Evolutionary conservation across 768 basidiomycete genomes (phyloP).

Genomic region (Royoungia palumana): DNA sequence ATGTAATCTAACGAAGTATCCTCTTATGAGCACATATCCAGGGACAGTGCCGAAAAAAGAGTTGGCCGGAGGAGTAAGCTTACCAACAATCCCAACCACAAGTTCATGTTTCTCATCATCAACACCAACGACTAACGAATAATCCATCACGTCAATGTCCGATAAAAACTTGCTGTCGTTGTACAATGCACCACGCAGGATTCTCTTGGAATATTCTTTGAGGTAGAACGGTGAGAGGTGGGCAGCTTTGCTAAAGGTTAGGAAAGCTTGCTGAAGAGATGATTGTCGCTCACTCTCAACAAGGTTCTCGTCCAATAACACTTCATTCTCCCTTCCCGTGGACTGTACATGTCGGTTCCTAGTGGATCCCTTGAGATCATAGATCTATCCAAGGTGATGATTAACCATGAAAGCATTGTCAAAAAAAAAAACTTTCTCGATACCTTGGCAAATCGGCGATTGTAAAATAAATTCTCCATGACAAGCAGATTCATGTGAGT

Average conservation of each 20-base stretch:
- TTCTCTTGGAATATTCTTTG: slow-evolving; percentile 94
- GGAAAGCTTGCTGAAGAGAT: neutral
- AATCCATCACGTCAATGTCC: slow-evolving; percentile 96
- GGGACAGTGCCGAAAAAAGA: neutral
- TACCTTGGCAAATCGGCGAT: slow-evolving; percentile 85
- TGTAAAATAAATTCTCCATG: slow-evolving; percentile 98
- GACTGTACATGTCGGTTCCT: slow-evolving; percentile 91
- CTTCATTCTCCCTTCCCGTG: slow-evolving; percentile 88
- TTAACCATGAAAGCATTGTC: slow-evolving; percentile 1
- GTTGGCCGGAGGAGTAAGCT: slow-evolving; percentile 29
- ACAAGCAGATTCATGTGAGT: slow-evolving; percentile 94
- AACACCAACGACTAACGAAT: slow-evolving; percentile 94
- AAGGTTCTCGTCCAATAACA: slow-evolving; percentile 93
- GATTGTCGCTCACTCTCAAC: slow-evolving; percentile 63
- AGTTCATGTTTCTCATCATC: slow-evolving; percentile 85
- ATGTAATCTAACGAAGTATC: slow-evolving; percentile 67
- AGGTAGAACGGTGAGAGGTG: slow-evolving; percentile 89
- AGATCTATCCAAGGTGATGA: slow-evolving; percentile 56
- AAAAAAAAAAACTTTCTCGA: neutral
- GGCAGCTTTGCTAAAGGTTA: slow-evolving; percentile 50
- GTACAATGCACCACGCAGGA: slow-evolving; percentile 83
- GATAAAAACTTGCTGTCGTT: slow-evolving; percentile 96
- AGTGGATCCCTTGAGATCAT: slow-evolving; percentile 95
- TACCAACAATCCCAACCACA: slow-evolving; percentile 96
- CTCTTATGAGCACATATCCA: slow-evolving; percentile 3